These are phyloP conservation scores for Rhizopus microsporus DNA, from an alignment of 371 early-diverging fungal species.

Conservation along the genomic window DNA sequence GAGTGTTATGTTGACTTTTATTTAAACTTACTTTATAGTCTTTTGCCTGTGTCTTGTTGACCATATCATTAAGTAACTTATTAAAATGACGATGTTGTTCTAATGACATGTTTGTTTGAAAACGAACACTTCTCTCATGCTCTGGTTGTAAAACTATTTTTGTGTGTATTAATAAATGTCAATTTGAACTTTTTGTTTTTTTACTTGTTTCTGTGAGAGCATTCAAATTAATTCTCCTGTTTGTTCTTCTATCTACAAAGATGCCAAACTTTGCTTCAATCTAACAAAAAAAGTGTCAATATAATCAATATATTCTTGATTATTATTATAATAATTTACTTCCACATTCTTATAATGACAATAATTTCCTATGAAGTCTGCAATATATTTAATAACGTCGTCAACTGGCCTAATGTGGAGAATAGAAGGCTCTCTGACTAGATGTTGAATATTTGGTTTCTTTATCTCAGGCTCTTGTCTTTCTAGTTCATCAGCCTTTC, in stretches of 20 bases:
- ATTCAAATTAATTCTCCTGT: conserved; percentile 59
- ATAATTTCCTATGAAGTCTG: conserved; percentile 61
- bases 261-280: conserved; percentile 85
- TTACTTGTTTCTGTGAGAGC: conserved; percentile 69
- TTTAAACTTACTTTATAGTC: conserved; percentile 39
- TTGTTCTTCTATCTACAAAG: conserved; percentile 64
- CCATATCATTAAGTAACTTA: conserved; percentile 59
- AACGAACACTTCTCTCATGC: conserved; percentile 35
- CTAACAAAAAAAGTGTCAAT: conserved; percentile 29
- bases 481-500: conserved; percentile 12
- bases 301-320: neutral
- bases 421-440: conserved; percentile 34
- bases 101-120: conserved; percentile 71
- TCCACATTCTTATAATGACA: conserved; percentile 61
- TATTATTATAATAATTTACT: conserved; percentile 30
- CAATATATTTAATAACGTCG: conserved; percentile 62
- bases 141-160: conserved; percentile 10
- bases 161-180: neutral
- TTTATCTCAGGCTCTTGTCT: neutral
- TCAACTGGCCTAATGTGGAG: conserved; percentile 50
- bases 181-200: neutral
- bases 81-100: conserved; percentile 73
- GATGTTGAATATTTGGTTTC: neutral
- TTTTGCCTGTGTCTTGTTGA: conserved; percentile 49
- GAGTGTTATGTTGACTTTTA: neutral